Conservation (phyloP, 176 grass and related monocot genomes). For the Melocanna baccifera region DNA sequence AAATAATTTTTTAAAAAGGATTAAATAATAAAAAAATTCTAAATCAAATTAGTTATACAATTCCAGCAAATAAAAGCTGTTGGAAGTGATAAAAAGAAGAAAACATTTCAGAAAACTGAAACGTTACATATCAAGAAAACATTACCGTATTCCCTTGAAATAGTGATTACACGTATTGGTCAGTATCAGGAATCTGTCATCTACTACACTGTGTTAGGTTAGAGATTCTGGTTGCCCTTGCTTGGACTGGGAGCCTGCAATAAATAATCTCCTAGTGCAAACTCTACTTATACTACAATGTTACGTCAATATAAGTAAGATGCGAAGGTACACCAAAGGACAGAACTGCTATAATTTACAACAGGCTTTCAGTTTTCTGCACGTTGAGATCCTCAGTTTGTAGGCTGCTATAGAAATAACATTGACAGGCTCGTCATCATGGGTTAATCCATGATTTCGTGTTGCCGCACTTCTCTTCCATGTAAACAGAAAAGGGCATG, state of each 20-base stretch:
- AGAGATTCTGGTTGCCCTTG: neutral
- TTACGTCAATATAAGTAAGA: conserved; percentile 12
- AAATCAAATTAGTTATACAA: neutral
- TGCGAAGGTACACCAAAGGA: conserved; percentile 1
- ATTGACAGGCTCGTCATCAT: conserved; percentile 28
- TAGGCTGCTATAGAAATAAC: conserved; percentile 32
- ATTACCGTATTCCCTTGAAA: neutral
- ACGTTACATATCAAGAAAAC: neutral
- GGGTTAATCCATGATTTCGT: conserved; percentile 42
- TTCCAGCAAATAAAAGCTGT: neutral
- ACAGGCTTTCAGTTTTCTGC: conserved; percentile 20
- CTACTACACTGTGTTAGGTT: conserved; percentile 29
- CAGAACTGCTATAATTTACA: conserved; percentile 30
- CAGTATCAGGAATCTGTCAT: conserved; percentile 21
- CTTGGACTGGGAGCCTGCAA: conserved; percentile 10
- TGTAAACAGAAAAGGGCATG: conserved; percentile 30
- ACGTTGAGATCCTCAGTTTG: neutral
- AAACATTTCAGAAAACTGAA: neutral
- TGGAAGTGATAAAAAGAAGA: neutral
- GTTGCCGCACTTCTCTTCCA: conserved; percentile 67
- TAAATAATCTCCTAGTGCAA: neutral
- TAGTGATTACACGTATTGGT: conserved; percentile 13
- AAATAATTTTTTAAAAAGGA: too few species aligned
- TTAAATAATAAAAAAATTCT: too few species aligned
- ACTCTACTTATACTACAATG: neutral